These are phyloP conservation scores for Skeletonema tropicum DNA, from an alignment of 108 stramenopile genomes.

Conservation along the genomic window DNA sequence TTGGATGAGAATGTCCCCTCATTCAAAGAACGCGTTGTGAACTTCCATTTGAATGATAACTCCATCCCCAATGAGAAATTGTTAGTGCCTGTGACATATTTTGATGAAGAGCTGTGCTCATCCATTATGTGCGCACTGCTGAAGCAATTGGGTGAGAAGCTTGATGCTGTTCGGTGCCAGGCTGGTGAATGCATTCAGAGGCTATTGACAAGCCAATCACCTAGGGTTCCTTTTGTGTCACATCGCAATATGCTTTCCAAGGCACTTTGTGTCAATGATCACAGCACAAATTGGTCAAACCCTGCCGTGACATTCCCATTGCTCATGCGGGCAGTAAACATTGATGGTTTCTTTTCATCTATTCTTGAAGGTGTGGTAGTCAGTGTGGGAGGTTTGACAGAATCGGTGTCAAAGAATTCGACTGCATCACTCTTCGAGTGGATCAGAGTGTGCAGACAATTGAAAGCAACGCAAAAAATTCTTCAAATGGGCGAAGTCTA, in stretches of 20 bases:
- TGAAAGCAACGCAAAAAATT: conserved; percentile 36
- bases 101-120: conserved; percentile 48
- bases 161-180: conserved; percentile 83
- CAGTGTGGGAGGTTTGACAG: conserved; percentile 94
- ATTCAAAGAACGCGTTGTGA: conserved; percentile 19
- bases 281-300: conserved; percentile 57
- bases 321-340: conserved; percentile 65
- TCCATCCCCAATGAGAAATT: neutral
- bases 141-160: conserved; percentile 92
- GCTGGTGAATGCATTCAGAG: conserved; percentile 83
- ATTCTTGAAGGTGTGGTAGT: conserved; percentile 89
- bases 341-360: conserved; percentile 70
- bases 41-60: neutral
- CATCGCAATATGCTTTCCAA: conserved; percentile 34
- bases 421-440: conserved; percentile 75
- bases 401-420: conserved; percentile 86
- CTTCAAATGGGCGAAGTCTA: conserved; percentile 53
- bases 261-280: conserved; percentile 39
- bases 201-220: conserved; percentile 53
- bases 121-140: conserved; percentile 68
- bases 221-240: conserved; percentile 59
- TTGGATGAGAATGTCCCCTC: conserved; percentile 21
- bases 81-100: neutral
- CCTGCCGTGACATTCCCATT: conserved; percentile 71
- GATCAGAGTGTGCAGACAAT: conserved; percentile 56